Conservation (phyloP, 257 asterid species). For the Nicotiana tabacum region DNA sequence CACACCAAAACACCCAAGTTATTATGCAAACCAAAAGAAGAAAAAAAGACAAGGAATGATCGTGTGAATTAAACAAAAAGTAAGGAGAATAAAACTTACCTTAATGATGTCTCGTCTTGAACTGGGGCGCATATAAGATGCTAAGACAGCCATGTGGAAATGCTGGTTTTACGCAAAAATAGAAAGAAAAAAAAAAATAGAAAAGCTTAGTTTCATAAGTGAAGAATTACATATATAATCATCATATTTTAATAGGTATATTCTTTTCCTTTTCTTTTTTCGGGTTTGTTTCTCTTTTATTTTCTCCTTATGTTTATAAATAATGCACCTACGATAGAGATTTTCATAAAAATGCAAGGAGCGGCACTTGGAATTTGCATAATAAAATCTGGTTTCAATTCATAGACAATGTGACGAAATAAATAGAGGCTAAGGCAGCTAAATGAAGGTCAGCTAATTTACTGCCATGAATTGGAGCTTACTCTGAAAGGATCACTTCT, state of each 20-base stretch:
- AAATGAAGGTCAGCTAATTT: background rate
- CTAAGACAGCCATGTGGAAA: constrained; percentile 71
- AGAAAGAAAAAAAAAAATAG: background rate
- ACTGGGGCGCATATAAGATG: constrained; percentile 44
- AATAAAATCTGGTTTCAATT: background rate
- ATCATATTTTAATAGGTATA: background rate
- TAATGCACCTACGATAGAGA: background rate
- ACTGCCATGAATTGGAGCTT: constrained; percentile 17
- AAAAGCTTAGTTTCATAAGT: background rate
- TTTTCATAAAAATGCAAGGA: background rate
- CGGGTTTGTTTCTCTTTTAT: background rate
- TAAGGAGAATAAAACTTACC: constrained; percentile 27
- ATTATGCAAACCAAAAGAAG: no score
- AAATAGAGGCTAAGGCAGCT: background rate
- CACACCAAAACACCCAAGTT: no score
- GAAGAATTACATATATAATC: background rate
- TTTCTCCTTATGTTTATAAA: background rate
- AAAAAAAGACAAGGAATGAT: background rate
- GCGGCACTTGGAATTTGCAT: background rate
- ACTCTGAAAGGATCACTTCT: constrained; percentile 85
- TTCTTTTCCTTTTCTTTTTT: background rate
- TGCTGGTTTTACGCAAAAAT: constrained; percentile 34
- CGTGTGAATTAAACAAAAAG: background rate
- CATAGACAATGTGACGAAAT: background rate
- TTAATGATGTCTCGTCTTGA: constrained; percentile 51